phyloP scores from a whole-genome alignment of 106 monocot genomes.

The Xerophyta viscosa region DNA sequence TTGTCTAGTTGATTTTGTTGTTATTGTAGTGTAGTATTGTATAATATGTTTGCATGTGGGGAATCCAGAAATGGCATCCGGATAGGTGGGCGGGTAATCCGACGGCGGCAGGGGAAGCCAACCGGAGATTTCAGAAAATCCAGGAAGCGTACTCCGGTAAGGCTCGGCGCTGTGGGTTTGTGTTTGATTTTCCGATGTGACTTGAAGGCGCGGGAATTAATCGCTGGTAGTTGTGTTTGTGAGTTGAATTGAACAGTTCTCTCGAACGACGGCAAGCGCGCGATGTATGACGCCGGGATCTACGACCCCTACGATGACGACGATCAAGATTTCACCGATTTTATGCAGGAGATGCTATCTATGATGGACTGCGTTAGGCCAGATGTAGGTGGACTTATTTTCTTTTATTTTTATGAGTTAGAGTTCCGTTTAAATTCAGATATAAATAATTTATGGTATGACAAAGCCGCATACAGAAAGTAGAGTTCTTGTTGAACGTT shows the following conservation, averaged over 20 bases:
- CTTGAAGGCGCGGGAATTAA: background rate
- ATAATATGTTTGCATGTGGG: too few relatives aligned
- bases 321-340: constrained; percentile 79
- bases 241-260: constrained; percentile 48
- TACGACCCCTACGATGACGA: constrained; percentile 75
- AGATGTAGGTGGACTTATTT: constrained; percentile 33
- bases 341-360: constrained; percentile 75
- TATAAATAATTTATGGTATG: too few relatives aligned
- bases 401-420: too few relatives aligned
- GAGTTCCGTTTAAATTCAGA: too few relatives aligned
- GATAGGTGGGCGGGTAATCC: constrained; percentile 71
- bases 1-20: too few relatives aligned
- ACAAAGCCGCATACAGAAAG: too few relatives aligned
- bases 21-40: too few relatives aligned
- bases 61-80: constrained; percentile 92
- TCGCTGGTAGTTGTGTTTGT: too few relatives aligned
- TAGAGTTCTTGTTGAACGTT: too few relatives aligned
- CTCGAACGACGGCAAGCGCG: constrained; percentile 74
- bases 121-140: constrained; percentile 73
- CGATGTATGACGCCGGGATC: constrained; percentile 83
- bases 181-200: background rate
- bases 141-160: constrained; percentile 95
- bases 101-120: constrained; percentile 44
- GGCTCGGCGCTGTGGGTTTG: background rate
- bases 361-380: constrained; percentile 68